Conservation (phyloP, 768 basidiomycete genomes). For the Pleurotus pulmonarius region DNA sequence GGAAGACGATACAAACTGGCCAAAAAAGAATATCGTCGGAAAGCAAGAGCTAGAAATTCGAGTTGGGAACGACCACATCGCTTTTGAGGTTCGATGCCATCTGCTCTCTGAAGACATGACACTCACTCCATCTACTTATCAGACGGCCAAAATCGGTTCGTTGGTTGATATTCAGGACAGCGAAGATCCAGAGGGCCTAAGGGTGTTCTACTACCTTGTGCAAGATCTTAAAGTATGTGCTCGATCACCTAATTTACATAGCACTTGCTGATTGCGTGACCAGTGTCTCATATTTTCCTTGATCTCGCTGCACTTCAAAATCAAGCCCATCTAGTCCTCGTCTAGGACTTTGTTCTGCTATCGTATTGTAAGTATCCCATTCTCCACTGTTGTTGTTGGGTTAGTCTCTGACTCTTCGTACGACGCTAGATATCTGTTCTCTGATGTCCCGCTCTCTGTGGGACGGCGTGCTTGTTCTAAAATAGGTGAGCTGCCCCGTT, state of each 20-base stretch:
- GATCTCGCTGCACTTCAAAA: conserved; percentile 99
- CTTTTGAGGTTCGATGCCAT: conserved; percentile 74
- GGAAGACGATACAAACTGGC: conserved; percentile 98
- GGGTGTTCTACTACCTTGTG: conserved; percentile 97
- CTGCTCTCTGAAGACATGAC: not conserved
- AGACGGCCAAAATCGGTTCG: conserved; percentile 99
- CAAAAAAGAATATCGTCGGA: conserved; percentile 98
- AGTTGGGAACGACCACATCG: conserved; percentile 91
- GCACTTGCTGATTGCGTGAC: not conserved
- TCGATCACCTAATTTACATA: not conserved
- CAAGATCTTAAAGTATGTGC: conserved; percentile 87
- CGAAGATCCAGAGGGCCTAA: conserved; percentile 94
- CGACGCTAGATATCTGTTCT: conserved; percentile 10
- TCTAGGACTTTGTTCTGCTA: too few relatives aligned
- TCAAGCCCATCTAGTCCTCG: conserved; percentile 84
- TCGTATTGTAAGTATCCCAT: too few relatives aligned
- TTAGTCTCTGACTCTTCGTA: too few relatives aligned
- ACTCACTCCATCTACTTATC: not conserved
- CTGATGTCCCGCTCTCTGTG: conserved; percentile 25
- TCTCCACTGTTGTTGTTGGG: not conserved
- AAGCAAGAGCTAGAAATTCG: conserved; percentile 98
- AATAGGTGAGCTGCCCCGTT: conserved; percentile 22
- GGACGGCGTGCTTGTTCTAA: conserved; percentile 37
- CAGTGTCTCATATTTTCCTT: conserved; percentile 98
- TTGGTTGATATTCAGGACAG: conserved; percentile 96